Percentiles rank a stretch among this genome's conserved stretches.
phyloP scores from a whole-genome alignment of 345 rosid species.

The Euphorbia lathyris region DNA sequence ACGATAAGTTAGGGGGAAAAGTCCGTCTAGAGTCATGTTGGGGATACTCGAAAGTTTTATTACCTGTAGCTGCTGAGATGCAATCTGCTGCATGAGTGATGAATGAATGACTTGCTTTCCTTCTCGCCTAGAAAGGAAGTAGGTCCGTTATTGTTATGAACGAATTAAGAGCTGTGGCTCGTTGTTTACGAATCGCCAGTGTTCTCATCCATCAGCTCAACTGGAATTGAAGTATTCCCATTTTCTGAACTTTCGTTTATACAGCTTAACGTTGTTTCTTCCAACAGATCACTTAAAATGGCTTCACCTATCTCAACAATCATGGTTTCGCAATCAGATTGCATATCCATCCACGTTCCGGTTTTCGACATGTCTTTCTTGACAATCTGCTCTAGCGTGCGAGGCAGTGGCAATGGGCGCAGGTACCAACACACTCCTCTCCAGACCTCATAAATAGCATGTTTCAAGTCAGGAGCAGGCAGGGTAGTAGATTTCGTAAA shows the following conservation, averaged over 20 bases:
- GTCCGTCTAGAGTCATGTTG: not conserved
- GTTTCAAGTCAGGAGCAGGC: constrained; percentile 45
- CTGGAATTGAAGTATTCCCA: constrained; percentile 17
- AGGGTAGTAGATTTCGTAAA: constrained; percentile 43
- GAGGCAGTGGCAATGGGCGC: constrained; percentile 60
- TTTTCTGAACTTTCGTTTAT: constrained; percentile 21
- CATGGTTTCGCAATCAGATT: constrained; percentile 40
- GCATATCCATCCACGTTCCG: constrained; percentile 70
- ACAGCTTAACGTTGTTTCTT: constrained; percentile 44
- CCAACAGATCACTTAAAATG: constrained; percentile 61
- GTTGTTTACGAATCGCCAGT: constrained; percentile 21
- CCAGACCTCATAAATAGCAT: constrained; percentile 48
- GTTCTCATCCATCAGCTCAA: constrained; percentile 34
- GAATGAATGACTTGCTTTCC: not conserved
- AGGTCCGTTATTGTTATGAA: not conserved
- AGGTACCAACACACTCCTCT: constrained; percentile 72
- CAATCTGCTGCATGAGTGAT: constrained; percentile 6
- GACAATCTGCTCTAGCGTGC: constrained; percentile 65
- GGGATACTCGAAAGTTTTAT: not conserved
- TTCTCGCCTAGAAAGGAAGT: not conserved
- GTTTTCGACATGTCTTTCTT: constrained; percentile 59
- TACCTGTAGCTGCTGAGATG: not conserved
- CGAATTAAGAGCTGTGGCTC: not conserved
- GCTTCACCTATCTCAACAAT: constrained; percentile 46
- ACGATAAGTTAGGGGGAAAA: constrained; percentile 9